These are phyloP conservation scores for Dissoconium aciculare DNA, from an alignment of 2,329 filamentous ascomycete species.

Conservation along the genomic window DNA sequence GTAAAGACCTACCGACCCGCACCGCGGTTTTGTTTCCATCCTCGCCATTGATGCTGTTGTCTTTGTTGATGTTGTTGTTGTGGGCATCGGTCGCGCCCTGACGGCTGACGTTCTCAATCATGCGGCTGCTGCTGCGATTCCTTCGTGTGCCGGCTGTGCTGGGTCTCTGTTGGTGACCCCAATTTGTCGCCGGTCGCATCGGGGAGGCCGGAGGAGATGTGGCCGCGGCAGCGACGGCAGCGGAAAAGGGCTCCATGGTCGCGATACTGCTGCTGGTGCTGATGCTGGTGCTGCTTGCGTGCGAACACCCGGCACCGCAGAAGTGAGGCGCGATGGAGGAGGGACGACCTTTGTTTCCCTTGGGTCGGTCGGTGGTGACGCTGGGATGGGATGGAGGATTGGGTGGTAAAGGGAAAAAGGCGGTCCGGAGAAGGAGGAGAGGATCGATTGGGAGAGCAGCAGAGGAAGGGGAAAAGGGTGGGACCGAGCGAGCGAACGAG, in stretches of 20 bases:
- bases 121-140: background rate
- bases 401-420: too few relatives aligned
- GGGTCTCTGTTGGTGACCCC: background rate
- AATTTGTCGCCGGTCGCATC: background rate
- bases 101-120: background rate
- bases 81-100: background rate
- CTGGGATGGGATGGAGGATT: too few relatives aligned
- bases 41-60: constrained; percentile 74
- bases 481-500: too few relatives aligned
- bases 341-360: too few relatives aligned
- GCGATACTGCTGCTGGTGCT: background rate
- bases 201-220: background rate
- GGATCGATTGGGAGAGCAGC: too few relatives aligned
- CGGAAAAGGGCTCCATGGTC: background rate
- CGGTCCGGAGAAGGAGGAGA: too few relatives aligned
- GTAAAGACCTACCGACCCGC: constrained; percentile 58
- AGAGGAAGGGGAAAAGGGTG: too few relatives aligned
- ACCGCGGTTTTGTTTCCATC: constrained; percentile 68
- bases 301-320: too few relatives aligned
- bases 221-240: background rate
- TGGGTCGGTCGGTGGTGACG: too few relatives aligned
- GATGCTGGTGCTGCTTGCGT: background rate
- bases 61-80: too few relatives aligned
- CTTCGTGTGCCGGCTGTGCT: background rate
- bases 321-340: too few relatives aligned